Evolutionary conservation across 169 alveolate species (phyloP).

Genomic region (Blepharisma undulans): DNA sequence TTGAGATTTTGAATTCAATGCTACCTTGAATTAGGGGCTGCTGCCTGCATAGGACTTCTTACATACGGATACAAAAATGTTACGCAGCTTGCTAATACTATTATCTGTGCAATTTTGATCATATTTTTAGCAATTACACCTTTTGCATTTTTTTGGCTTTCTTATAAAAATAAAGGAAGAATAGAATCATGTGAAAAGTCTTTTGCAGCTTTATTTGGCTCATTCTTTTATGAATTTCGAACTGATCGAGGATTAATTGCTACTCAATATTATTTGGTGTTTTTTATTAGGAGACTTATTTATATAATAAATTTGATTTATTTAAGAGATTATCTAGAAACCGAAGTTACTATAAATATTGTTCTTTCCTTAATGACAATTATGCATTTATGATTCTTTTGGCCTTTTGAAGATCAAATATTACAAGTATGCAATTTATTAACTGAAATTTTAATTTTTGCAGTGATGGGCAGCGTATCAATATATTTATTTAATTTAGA

Average conservation of each 20-base stretch:
- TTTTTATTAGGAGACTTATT: neutral
- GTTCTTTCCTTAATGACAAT: neutral
- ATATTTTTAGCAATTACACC: neutral
- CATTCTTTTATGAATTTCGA: constrained; percentile 21
- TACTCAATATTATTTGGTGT: neutral
- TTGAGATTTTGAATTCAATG: constrained; percentile 10
- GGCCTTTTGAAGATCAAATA: neutral
- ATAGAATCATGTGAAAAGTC: neutral
- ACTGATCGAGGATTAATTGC: neutral
- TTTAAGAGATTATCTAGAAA: neutral
- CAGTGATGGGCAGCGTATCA: neutral
- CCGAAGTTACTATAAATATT: neutral
- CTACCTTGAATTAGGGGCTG: neutral
- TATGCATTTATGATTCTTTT: neutral
- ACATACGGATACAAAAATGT: neutral
- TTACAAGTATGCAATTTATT: neutral
- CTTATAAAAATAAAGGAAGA: neutral
- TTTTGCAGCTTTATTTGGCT: neutral
- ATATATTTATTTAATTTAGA: neutral
- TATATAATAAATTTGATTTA: neutral
- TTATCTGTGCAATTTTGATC: neutral
- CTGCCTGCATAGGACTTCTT: neutral
- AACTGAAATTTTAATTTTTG: neutral
- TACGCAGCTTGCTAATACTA: neutral
- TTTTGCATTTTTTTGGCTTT: neutral